These are phyloP conservation scores for Eurotiales sp. DNA, from an alignment of 2,329 filamentous ascomycete genomes.

Conservation along the genomic window DNA sequence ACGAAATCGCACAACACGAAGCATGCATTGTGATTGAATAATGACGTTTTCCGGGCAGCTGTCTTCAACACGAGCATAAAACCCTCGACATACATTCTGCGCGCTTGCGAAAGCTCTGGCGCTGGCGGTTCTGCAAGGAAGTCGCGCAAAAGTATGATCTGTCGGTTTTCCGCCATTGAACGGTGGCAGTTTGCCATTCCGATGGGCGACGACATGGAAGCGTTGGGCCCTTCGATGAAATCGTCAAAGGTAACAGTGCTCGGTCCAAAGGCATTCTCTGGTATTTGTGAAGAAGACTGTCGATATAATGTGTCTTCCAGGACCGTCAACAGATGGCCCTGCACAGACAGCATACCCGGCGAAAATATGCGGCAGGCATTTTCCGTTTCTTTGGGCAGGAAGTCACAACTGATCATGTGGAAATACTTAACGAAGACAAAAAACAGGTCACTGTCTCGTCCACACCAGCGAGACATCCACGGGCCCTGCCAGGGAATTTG, in stretches of 20 bases:
- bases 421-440: constrained; percentile 91
- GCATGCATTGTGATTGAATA: constrained; percentile 78
- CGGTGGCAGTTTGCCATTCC: constrained; percentile 67
- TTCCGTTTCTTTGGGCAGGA: constrained; percentile 55
- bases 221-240: constrained; percentile 62
- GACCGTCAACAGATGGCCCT: constrained; percentile 74
- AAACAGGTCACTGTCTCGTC: constrained; percentile 82
- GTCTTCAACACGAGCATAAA: constrained; percentile 72
- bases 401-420: constrained; percentile 72
- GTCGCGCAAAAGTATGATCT: constrained; percentile 78
- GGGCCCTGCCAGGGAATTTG: constrained; percentile 80
- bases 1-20: constrained; percentile 90
- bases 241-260: constrained; percentile 63
- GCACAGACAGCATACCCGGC: constrained; percentile 74
- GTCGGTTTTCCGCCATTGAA: constrained; percentile 82
- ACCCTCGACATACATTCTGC: constrained; percentile 70
- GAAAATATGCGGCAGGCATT: constrained; percentile 59
- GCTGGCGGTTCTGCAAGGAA: constrained; percentile 64
- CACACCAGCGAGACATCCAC: constrained; percentile 83
- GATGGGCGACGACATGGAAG: constrained; percentile 60
- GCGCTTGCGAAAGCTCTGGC: constrained; percentile 51
- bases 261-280: constrained; percentile 43
- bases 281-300: constrained; percentile 51
- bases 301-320: constrained; percentile 82
- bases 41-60: constrained; percentile 68